Conservation (phyloP, 2,329 filamentous ascomycete genomes). For the Chaetomiaceae sp. region DNA sequence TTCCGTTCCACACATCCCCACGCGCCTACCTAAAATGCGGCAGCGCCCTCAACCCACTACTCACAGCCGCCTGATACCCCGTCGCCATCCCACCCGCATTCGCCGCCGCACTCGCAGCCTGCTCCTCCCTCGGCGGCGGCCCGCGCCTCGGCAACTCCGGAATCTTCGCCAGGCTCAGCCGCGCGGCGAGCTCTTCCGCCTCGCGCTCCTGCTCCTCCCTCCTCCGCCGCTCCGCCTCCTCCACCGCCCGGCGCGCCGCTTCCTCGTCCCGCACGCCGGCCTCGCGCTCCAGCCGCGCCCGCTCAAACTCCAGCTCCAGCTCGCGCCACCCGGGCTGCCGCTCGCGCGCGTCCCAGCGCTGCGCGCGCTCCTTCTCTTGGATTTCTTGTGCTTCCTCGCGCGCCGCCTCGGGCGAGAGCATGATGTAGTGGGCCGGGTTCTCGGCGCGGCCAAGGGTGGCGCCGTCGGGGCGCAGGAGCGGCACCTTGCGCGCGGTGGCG, state of each 20-base stretch:
- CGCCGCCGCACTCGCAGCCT: too few relatives aligned
- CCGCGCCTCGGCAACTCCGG: slow-evolving; percentile 10
- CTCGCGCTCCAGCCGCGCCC: not conserved
- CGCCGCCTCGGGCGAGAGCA: slow-evolving; percentile 7
- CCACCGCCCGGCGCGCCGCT: slow-evolving; percentile 7
- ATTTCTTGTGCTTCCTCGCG: slow-evolving; percentile 7
- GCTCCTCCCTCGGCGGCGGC: slow-evolving; percentile 6
- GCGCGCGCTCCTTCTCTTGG: not conserved
- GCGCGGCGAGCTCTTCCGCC: slow-evolving; percentile 15
- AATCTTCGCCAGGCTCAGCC: slow-evolving; percentile 10
- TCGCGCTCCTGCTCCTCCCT: slow-evolving; percentile 8
- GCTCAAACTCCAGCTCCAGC: not conserved
- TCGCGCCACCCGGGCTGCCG: too few relatives aligned
- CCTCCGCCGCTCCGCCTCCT: slow-evolving; percentile 6
- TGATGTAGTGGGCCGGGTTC: slow-evolving; percentile 16
- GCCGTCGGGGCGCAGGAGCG: slow-evolving; percentile 37
- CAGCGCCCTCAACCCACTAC: slow-evolving; percentile 12
- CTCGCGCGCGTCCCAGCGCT: slow-evolving; percentile 9
- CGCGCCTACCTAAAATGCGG: slow-evolving; percentile 17
- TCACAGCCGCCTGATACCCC: slow-evolving; percentile 8
- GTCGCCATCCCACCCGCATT: not conserved
- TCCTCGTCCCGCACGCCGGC: slow-evolving; percentile 7
- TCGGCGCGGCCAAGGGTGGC: slow-evolving; percentile 11
- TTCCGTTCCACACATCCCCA: too few relatives aligned
- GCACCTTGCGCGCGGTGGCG: slow-evolving; percentile 38